Percentiles rank a stretch among this genome's conserved stretches.
These are phyloP conservation scores for Bryoerythrophyllum caledonicum DNA, from an alignment of 225 moss, liverwort and hornwort genomes.

Conservation along the genomic window DNA sequence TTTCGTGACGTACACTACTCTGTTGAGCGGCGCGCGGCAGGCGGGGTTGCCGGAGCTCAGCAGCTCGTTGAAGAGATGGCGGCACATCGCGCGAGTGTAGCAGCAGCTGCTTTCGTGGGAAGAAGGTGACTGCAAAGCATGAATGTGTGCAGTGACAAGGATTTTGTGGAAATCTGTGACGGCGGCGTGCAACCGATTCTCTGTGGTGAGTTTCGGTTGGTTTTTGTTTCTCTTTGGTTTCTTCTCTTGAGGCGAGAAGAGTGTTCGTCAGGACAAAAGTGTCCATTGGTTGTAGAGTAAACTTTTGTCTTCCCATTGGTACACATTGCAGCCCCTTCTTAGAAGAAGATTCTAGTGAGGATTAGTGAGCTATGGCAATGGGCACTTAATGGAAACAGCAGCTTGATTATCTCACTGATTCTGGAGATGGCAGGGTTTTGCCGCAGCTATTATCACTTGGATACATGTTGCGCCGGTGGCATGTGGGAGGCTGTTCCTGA, in stretches of 20 bases:
- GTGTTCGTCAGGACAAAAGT: too few species aligned
- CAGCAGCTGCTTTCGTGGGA: neutral
- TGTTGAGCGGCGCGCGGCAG: constrained; percentile 49
- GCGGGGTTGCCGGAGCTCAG: constrained; percentile 47
- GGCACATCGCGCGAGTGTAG: constrained; percentile 39
- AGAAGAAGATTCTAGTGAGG: too few species aligned
- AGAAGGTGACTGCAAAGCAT: neutral
- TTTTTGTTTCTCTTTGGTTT: constrained; percentile 2
- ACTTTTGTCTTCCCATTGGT: too few species aligned
- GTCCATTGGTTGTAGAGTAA: too few species aligned
- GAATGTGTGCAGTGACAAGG: constrained; percentile 5
- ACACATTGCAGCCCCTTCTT: too few species aligned
- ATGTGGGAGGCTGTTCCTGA: constrained; percentile 7
- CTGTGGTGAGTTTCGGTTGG: constrained; percentile 15
- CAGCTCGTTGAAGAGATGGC: constrained; percentile 51
- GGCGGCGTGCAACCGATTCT: neutral
- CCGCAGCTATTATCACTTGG: constrained; percentile 1
- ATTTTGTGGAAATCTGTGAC: constrained; percentile 9
- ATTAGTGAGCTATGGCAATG: too few species aligned
- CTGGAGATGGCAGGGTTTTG: neutral
- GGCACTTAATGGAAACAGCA: neutral
- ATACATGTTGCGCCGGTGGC: neutral
- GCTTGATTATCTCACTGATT: constrained; percentile 6
- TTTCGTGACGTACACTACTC: constrained; percentile 62
- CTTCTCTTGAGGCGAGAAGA: neutral